Conservation (phyloP, 352 stramenopile species). For the Globisporangium cystogenes region DNA sequence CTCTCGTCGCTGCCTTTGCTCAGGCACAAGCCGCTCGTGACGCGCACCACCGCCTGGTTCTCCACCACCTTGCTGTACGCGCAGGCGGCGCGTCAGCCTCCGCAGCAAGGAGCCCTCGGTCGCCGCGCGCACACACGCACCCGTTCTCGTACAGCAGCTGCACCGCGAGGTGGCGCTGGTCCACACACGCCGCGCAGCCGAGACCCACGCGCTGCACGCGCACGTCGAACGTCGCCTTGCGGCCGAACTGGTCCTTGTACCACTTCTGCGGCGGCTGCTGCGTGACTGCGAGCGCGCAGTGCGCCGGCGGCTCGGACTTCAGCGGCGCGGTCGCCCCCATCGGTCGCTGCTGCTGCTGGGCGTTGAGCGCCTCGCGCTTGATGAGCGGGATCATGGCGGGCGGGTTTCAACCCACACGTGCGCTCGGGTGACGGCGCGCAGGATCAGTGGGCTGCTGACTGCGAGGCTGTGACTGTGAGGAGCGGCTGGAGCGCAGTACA, state of each 20-base stretch:
- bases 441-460: too few species aligned
- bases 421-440: too few species aligned
- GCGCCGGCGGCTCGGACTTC: conserved; percentile 1
- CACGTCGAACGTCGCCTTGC: conserved; percentile 68
- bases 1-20: conserved; percentile 44
- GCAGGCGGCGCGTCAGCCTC: neutral
- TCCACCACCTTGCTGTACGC: conserved; percentile 50
- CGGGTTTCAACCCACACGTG: conserved; percentile 11
- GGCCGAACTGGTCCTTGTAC: conserved; percentile 80
- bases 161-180: conserved; percentile 50
- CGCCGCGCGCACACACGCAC: conserved; percentile 7
- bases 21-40: conserved; percentile 55
- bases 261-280: conserved; percentile 57
- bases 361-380: conserved; percentile 6
- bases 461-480: too few species aligned
- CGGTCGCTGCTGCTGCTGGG: neutral
- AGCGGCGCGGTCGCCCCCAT: neutral
- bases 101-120: neutral
- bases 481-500: too few species aligned
- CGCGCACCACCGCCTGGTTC: conserved; percentile 68
- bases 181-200: conserved; percentile 35
- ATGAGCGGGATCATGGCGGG: conserved; percentile 11
- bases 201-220: conserved; percentile 22
- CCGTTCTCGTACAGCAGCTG: conserved; percentile 71
- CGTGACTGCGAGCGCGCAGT: conserved; percentile 40